Percentiles rank a stretch among this genome's conserved stretches.
These are phyloP conservation scores for Sporothrix phasma DNA, from an alignment of 2,329 filamentous ascomycete species.

Conservation along the genomic window DNA sequence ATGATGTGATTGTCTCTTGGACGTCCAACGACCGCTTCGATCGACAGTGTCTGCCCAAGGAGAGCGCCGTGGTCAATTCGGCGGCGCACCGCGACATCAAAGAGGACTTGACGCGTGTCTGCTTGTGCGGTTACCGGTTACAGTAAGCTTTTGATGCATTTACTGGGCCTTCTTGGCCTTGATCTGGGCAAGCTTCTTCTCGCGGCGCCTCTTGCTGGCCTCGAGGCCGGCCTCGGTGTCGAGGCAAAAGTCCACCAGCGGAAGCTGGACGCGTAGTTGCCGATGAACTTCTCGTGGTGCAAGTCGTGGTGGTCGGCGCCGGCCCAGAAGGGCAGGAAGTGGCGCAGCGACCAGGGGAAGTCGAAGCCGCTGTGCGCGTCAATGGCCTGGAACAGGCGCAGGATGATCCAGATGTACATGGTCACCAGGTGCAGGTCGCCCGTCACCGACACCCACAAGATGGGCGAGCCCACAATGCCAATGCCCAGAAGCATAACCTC, in stretches of 20 bases:
- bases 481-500: conserved; percentile 92
- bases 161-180: conserved; percentile 60
- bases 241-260: conserved; percentile 92
- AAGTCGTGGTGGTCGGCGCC: conserved; percentile 93
- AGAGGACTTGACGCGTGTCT: neutral
- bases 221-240: conserved; percentile 91
- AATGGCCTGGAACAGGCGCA: conserved; percentile 93
- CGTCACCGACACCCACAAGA: conserved; percentile 74
- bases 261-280: conserved; percentile 97
- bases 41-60: neutral
- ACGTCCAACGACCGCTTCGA: neutral
- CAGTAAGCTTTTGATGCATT: no score
- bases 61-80: neutral
- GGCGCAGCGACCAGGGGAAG: conserved; percentile 93
- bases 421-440: conserved; percentile 88
- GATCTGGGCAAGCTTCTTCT: conserved; percentile 60
- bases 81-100: neutral
- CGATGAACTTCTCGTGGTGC: conserved; percentile 97
- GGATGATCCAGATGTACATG: conserved; percentile 94
- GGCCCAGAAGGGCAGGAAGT: conserved; percentile 91
- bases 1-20: no score
- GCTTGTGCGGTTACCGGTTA: neutral
- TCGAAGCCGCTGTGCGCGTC: conserved; percentile 97
- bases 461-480: conserved; percentile 72
- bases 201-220: conserved; percentile 72